Base-by-base conservation (phyloP, 2,329 filamentous ascomycete genomes). In the Epichloe sibirici region DNA sequence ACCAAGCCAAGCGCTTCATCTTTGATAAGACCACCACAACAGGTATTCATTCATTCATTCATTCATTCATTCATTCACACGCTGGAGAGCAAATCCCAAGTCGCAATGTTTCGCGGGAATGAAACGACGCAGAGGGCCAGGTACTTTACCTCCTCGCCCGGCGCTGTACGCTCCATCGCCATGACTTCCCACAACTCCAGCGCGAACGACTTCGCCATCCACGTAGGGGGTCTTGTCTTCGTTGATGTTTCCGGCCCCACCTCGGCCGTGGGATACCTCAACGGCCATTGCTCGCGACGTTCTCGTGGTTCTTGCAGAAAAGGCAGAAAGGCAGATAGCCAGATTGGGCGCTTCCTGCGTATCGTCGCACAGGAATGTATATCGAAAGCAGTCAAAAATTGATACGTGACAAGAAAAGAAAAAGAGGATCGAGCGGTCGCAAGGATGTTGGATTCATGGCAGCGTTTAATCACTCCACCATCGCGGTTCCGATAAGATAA, bases 201-300 rank as follows among this genome's bases (percentile, higher is more conserved):
- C 62, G 47, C 80, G 77, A 52, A 79, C 78, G 51, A 85, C 78
- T 57, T 79, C 77, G 59, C 80, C 81, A 57, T 85, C 81, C 56
- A 74, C 73, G 62, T 85, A 85, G n/a, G 58, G 73, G 61, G 78
- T 82, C 55, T 74, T 65, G 62, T 83, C 80, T 37, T 68, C 64
- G 57, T 71, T 74, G 65, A 83, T 81, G 66, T 83, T 83, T 61
- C 81, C 80, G 21, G 76, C 77, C 59, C 79, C 79, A 55, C 79
- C 79, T 57, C 79, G 76, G 59, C 79, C 79, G 68, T 82, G 78
- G 15, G 78, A 81, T 50, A 81, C 74, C 63, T 81, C 77, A 50
- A 68, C 50, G 1, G 65, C 50, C 67, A 70, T 70, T 44, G 43
- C 17, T 44, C 37, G 13, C 21, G 35, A 38, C 13, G 28, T 25